These are phyloP conservation scores for Verticillium alfalfae DNA, from an alignment of 2,329 filamentous ascomycete genomes.

Conservation along the genomic window DNA sequence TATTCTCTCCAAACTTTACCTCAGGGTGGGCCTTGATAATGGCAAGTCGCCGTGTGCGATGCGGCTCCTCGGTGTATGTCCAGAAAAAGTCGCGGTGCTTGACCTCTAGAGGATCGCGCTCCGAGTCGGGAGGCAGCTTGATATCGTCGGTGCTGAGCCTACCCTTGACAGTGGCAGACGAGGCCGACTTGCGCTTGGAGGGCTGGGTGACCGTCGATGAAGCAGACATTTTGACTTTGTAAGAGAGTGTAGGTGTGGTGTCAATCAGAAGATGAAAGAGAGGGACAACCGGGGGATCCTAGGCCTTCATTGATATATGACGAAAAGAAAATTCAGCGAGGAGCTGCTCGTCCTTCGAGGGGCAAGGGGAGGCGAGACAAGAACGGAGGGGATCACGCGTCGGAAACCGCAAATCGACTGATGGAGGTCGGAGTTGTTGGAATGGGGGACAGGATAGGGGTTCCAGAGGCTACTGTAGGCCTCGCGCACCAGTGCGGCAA, in stretches of 20 bases:
- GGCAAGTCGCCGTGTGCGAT: conserved; percentile 80
- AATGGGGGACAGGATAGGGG: neutral
- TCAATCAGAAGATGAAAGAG: neutral
- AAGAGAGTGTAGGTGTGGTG: neutral
- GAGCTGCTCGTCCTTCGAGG: neutral
- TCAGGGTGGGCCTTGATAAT: conserved; percentile 99
- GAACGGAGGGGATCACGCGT: conserved; percentile 6
- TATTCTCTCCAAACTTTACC: conserved; percentile 40
- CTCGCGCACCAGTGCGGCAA: neutral
- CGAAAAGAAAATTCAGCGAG: neutral
- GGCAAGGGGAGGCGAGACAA: neutral
- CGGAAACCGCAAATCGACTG: conserved; percentile 11
- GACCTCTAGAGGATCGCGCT: conserved; percentile 33
- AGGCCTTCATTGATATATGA: neutral
- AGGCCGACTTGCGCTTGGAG: conserved; percentile 16
- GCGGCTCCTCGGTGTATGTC: conserved; percentile 98
- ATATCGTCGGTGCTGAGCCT: conserved; percentile 13
- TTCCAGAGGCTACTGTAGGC: neutral
- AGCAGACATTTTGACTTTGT: conserved; percentile 15
- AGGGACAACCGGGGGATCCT: neutral
- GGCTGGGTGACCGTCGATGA: conserved; percentile 26
- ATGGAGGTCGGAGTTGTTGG: conserved; percentile 3
- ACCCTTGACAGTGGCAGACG: conserved; percentile 14
- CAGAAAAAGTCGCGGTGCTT: conserved; percentile 75
- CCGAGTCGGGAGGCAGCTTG: conserved; percentile 13